Conservation (phyloP, 1,284 basidiomycete species). For the Trichosporon ovoides region DNA sequence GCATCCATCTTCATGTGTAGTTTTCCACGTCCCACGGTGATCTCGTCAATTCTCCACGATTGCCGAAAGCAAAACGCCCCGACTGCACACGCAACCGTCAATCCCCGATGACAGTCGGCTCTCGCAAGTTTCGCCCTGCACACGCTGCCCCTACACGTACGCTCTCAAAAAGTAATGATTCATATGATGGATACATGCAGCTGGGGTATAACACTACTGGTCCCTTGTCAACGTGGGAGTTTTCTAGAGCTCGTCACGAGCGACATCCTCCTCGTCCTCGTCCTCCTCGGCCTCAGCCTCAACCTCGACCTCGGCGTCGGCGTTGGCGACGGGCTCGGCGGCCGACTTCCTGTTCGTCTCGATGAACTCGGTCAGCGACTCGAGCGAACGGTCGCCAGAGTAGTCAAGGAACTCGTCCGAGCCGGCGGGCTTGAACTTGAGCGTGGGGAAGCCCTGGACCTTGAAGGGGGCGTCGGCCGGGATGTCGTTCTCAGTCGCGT, state of each 20-base stretch:
- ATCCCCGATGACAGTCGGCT: no score
- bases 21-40: no score
- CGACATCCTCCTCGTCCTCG: constrained; percentile 25
- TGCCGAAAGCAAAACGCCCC: no score
- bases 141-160: no score
- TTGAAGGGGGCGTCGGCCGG: constrained; percentile 82
- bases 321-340: constrained; percentile 27
- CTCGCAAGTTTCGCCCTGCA: no score
- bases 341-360: constrained; percentile 67
- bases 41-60: no score
- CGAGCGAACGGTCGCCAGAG: constrained; percentile 81
- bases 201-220: neutral
- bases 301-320: constrained; percentile 18
- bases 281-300: constrained; percentile 15
- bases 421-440: constrained; percentile 95
- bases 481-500: constrained; percentile 93
- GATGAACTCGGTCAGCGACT: constrained; percentile 76
- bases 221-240: neutral
- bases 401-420: constrained; percentile 82
- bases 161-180: neutral
- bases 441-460: constrained; percentile 77
- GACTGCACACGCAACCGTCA: no score
- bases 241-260: constrained; percentile 46
- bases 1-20: no score
- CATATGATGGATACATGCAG: constrained; percentile 5